phyloP scores from a whole-genome alignment of 163 green algal genomes.

The Prototheca wickerhamii region DNA sequence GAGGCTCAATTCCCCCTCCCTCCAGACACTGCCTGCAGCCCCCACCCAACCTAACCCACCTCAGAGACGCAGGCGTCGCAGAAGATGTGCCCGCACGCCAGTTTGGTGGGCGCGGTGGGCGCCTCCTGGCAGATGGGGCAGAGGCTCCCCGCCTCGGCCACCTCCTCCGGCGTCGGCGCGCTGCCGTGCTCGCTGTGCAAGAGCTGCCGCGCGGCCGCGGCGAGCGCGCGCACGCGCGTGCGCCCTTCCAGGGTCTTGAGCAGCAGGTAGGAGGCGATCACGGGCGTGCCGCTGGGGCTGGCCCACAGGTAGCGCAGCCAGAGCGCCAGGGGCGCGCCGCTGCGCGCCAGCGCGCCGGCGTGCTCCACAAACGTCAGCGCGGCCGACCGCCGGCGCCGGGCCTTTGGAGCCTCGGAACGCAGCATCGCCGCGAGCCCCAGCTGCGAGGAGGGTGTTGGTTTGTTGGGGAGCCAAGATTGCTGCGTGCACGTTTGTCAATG shows the following conservation, averaged over 20 bases:
- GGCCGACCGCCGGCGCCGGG: not conserved
- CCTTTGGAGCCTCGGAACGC: not conserved
- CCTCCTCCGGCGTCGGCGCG: conserved; percentile 11
- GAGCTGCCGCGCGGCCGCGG: not conserved
- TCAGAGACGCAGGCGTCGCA: conserved; percentile 30
- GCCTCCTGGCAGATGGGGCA: conserved; percentile 48
- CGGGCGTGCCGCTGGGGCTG: conserved; percentile 3
- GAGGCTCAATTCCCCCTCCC: no score
- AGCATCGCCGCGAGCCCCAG: not conserved
- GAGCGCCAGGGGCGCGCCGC: not conserved
- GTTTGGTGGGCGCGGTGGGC: conserved; percentile 11
- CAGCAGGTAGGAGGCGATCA: conserved; percentile 27
- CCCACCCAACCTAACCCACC: not conserved
- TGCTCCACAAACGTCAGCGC: not conserved
- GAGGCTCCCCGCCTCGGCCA: conserved; percentile 8
- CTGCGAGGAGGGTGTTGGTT: not conserved
- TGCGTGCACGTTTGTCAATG: not conserved
- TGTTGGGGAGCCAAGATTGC: not conserved
- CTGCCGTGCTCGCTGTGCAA: conserved; percentile 14
- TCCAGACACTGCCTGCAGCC: not conserved
- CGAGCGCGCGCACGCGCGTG: not conserved
- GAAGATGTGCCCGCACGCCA: conserved; percentile 41
- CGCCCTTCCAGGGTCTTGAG: conserved; percentile 13
- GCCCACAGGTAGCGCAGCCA: conserved; percentile 7
- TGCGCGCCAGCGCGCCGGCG: conserved; percentile 18